Evolutionary conservation across 805 yeast species (phyloP), one percentile per base, ranked within the genome.

Genomic region (Candida silvicultrix): DNA sequence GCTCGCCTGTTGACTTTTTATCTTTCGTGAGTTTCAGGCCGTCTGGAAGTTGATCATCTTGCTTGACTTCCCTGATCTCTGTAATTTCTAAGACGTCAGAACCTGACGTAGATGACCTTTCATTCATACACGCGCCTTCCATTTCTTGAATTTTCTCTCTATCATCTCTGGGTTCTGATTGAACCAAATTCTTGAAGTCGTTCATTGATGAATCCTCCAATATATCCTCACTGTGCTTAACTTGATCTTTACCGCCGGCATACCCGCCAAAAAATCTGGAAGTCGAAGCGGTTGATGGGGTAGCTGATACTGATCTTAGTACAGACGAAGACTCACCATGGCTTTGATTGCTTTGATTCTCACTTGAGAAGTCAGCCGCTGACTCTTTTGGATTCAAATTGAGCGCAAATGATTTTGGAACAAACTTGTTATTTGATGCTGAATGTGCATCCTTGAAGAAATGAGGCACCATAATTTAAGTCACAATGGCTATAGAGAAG

Each of bases 31-130:
- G 18, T 32, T n/a, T 6, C 15, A 10, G 16, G 18, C 4, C 5
- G 3, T 32, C 19, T 32, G 35, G 35, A 7, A 7, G 18, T 32
- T 32, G 18, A 5, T 15, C 19, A 5, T 7, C 19, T 10, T 32
- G 35, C 10, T 10, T 18, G 19, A 66, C 53, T 19, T 59, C 62
- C 45, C 70, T 52, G 40, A 71, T 56, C 62, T 74, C 63, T 7
- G 76, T 63, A 60, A 77, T 65, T 34, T 67, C 67, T n/a, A 67
- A 42, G 35, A 66, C 72, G 47, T 66, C 70, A 54, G 38, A 16
- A n/a, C 28, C 35, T 40, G 34, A 21, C 14, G 28, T 38, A 23
- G 38, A 14, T 8, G 19, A n/a, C 4, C 38, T 21, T 23, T 18
- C 35, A 22, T 32, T 37, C 6, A 6, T 11, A 15, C 7, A 35